Evolutionary conservation across 371 early-diverging fungal species (phyloP), one percentile per base, ranked within the genome.

Genomic region (Apophysomyces elegans): DNA sequence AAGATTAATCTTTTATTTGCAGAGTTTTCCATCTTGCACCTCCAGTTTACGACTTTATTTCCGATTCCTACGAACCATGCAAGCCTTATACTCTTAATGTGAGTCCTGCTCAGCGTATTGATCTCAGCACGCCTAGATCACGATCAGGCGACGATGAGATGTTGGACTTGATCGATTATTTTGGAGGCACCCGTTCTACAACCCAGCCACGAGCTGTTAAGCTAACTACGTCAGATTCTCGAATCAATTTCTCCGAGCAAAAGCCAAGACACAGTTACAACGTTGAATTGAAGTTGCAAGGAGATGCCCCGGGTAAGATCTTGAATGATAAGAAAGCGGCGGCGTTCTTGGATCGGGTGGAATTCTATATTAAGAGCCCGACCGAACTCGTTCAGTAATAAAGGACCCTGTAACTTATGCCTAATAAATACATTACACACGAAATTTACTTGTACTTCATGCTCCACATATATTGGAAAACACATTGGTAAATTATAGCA

Each of bases 331-430:
- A 44, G 39, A 76, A 79, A 60, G 84, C 81, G 44, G 66, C 63
- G 32, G 66, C 64, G n/a, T 80, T 83, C 70, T 74, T 83, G 66
- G 81, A 83, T 39, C 76, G 79, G 50, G 71, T 83, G 39, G 81
- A 80, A 58, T 77, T 77, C 63, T 83, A 83, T 64, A 68, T 83
- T 69, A 73, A 69, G 67, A 66, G 77, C 57, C 84, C 84, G 16
- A 70, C 61, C 39, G 79, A 80, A 69, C 63, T 83, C 39, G 67
- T 72, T 16, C 46, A 41, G 45, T 67, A 68, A 62, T 1, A 26
- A 26, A 26, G 32, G 32, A 26, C 32, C 32, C 32, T 26, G 2
- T 26, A 26, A 26, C 32, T 26, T 26, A 26, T 26, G 32, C 32
- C 32, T 26, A 26, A 26, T 26, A 26, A 26, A 26, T 26, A 26